These are phyloP conservation scores for Rhodocollybia butyracea DNA, from an alignment of 768 basidiomycete species.

Conservation along the genomic window DNA sequence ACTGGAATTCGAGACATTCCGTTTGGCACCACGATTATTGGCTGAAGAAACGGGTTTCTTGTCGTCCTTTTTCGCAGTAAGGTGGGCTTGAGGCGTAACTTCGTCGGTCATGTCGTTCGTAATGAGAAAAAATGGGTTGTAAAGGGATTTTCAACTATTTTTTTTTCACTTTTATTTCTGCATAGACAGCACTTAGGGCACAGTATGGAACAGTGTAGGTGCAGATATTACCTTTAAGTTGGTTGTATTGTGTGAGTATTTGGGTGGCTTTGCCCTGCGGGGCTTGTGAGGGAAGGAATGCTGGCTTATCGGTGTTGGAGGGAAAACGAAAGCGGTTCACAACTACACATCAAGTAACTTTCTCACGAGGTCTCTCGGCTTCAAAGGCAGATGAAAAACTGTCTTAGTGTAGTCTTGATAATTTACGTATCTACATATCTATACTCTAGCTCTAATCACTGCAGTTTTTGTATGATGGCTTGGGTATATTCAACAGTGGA, in stretches of 20 bases:
- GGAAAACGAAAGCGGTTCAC: slow-evolving; percentile 19
- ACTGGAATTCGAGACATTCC: slow-evolving; percentile 51
- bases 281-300: slow-evolving; percentile 77
- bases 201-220: slow-evolving; percentile 1
- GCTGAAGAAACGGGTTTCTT: slow-evolving; percentile 55
- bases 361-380: too few relatives aligned
- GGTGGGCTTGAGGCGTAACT: slow-evolving; percentile 55
- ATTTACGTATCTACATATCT: slow-evolving; percentile 8
- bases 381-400: too few relatives aligned
- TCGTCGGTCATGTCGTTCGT: slow-evolving; percentile 92
- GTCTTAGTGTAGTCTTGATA: too few relatives aligned
- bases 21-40: slow-evolving; percentile 54
- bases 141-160: slow-evolving; percentile 50
- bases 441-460: slow-evolving; percentile 19
- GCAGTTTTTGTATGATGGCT: slow-evolving; percentile 78
- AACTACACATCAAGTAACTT: too few relatives aligned
- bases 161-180: slow-evolving; percentile 32
- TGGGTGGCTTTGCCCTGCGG: slow-evolving; percentile 82
- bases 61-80: slow-evolving; percentile 67
- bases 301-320: slow-evolving; percentile 36
- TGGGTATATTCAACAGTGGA: slow-evolving; percentile 86
- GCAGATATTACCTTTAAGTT: slow-evolving; percentile 39
- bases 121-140: slow-evolving; percentile 43
- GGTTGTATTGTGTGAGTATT: slow-evolving; percentile 27
- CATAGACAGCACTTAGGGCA: slow-evolving; percentile 28